These are phyloP conservation scores for Chaetomiaceae sp. DNA, from an alignment of 2,329 filamentous ascomycete genomes.

Conservation along the genomic window DNA sequence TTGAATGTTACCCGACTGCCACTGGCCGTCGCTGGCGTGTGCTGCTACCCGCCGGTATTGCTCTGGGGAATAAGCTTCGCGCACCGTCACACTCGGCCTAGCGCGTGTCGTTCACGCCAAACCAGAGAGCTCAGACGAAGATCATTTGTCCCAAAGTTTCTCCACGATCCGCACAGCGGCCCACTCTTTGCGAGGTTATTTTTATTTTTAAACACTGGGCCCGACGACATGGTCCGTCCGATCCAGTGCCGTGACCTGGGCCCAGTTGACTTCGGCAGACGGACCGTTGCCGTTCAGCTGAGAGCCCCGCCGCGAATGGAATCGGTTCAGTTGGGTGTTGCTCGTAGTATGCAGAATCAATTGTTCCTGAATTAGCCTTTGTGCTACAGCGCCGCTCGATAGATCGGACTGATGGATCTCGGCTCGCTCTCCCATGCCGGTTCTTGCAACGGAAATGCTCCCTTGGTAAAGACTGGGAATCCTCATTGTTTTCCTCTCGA, in stretches of 20 bases:
- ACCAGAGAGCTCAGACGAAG: not conserved
- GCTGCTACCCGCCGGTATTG: not conserved
- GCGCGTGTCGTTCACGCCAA: not conserved
- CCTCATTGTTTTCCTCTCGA: not conserved
- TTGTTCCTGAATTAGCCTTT: constrained; percentile 25
- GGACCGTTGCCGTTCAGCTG: constrained; percentile 22
- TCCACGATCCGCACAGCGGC: not conserved
- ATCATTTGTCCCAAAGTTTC: constrained; percentile 9
- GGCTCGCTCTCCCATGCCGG: not conserved
- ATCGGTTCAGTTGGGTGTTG: not conserved
- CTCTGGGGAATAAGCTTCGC: constrained; percentile 10
- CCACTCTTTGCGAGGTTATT: constrained; percentile 10
- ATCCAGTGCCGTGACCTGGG: constrained; percentile 16
- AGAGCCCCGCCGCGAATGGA: constrained; percentile 14
- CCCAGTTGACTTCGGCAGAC: constrained; percentile 12
- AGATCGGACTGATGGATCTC: not conserved
- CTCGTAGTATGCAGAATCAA: no score
- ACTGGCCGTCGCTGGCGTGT: not conserved
- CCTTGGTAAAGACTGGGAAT: not conserved
- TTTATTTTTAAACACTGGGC: constrained; percentile 16
- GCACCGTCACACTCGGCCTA: constrained; percentile 9
- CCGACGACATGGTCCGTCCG: constrained; percentile 14
- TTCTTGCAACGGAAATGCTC: not conserved
- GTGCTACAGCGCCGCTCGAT: constrained; percentile 13
- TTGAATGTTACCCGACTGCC: not conserved